Base-by-base conservation (phyloP, 2,329 filamentous ascomycete species). In the Lasiodiplodia gonubiensis region DNA sequence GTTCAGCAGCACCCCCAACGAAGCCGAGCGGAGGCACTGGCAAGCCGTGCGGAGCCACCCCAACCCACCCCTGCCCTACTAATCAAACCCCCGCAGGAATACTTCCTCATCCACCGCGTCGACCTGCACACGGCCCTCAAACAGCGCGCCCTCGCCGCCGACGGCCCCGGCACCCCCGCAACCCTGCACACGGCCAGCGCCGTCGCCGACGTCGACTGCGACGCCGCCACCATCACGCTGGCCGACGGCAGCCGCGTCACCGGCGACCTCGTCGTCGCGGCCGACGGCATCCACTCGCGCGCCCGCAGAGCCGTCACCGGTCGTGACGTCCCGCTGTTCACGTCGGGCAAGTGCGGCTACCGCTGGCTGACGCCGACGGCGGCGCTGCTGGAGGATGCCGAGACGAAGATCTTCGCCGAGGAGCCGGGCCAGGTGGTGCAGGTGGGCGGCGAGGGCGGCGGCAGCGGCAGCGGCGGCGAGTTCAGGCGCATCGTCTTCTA, bases 291-390 rank as follows among this genome's bases (percentile, higher is more conserved):
- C 5, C 79, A 82, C 70, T 67, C 65, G 0, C 66, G 72, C 3
- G 70, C 73, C 1, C 69, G 72, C 72, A 71, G 73, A 60, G 66
- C 72, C 68, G 64, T 80, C 66, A 71, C 52, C 14, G 79, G 70
- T 48, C 70, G 68, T 23, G 71, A 75, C 4, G 70, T 79, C n/a
- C 76, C 78, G 37, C 77, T 82, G 0, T 81, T 80, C 55, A 78
- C 80, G 2, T 83, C 82, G 2, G 86, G 86, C 1, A 86, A 87
- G 71, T 85, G 82, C 55, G 86, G 86, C 0, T 89, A 87, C 72
- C 80, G 86, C 7, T 89, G 88, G 74, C 73, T 88, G 5, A 79
- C 88, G 0, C 77, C 81, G 0, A 79, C 80, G 0, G 81, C 86
- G 11, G 78, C 77, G 3, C 78, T 80, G 0, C 67, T 78, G 5